phyloP scores from a whole-genome alignment of 164 flowering plant species.

The Nymphaea colorata region DNA sequence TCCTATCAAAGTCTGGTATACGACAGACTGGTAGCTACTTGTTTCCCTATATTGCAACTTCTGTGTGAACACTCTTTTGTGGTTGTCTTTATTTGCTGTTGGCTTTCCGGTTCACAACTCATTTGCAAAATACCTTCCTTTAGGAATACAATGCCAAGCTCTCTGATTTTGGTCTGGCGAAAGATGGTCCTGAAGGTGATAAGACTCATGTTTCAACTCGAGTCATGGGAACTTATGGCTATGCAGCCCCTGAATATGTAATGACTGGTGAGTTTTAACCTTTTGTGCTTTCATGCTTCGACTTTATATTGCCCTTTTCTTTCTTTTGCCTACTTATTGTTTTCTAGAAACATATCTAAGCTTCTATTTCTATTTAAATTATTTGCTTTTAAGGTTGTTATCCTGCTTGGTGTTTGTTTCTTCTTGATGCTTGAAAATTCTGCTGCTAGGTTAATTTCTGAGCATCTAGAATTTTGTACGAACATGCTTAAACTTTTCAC shows the following conservation, averaged over 20 bases:
- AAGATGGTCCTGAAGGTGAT: slow-evolving; percentile 24
- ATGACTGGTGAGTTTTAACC: slow-evolving; percentile 18
- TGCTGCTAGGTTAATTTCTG: neutral
- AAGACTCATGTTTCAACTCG: slow-evolving; percentile 25
- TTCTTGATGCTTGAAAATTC: neutral
- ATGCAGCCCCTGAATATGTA: slow-evolving; percentile 26
- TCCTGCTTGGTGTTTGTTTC: neutral
- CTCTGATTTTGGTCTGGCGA: slow-evolving; percentile 24
- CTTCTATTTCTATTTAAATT: neutral
- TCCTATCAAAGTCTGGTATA: no score
- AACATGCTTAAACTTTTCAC: neutral
- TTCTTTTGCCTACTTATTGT: neutral
- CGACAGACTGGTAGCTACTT: no score
- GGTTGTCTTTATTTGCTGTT: no score
- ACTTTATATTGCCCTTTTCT: neutral
- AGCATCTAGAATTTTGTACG: neutral
- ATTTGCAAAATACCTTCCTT: neutral
- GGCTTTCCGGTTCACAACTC: no score
- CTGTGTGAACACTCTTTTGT: no score
- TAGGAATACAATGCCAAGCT: slow-evolving; percentile 26
- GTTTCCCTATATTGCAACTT: no score
- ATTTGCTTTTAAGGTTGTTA: neutral
- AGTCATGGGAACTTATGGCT: slow-evolving; percentile 26
- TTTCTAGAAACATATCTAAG: neutral
- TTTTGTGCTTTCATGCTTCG: neutral